These are phyloP conservation scores for Aureobasidium mangrovei DNA, from an alignment of 2,329 filamentous ascomycete genomes.

Conservation along the genomic window DNA sequence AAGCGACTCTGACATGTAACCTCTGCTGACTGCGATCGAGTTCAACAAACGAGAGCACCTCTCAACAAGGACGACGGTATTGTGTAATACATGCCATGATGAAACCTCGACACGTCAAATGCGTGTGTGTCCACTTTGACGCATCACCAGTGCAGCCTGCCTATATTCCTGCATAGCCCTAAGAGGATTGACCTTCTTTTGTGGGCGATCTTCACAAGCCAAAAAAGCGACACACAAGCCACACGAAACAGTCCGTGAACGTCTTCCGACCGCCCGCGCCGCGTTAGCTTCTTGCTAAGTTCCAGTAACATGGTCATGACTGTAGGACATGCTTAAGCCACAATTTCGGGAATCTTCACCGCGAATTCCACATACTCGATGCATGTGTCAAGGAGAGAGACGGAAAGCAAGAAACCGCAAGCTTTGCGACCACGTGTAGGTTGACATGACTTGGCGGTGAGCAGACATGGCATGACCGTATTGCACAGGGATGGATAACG, in stretches of 20 bases:
- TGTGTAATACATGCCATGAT: constrained; percentile 10
- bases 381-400: background rate
- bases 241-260: constrained; percentile 11
- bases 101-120: constrained; percentile 10
- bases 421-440: constrained; percentile 7
- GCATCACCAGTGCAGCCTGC: background rate
- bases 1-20: background rate
- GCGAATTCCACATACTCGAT: background rate
- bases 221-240: background rate
- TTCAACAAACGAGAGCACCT: background rate
- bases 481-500: background rate
- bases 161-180: background rate
- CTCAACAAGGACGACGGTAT: background rate
- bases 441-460: constrained; percentile 1
- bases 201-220: background rate
- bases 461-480: background rate
- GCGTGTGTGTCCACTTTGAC: background rate
- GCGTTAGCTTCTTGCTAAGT: background rate
- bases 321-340: constrained; percentile 1
- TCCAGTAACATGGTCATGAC: constrained; percentile 3
- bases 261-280: constrained; percentile 5
- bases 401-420: background rate
- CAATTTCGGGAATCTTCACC: constrained; percentile 5
- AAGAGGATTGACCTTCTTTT: too few relatives aligned
- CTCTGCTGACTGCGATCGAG: background rate